A percentile compares a stretch with the other conserved stretches of the same genome.
Evolutionary conservation across 2,329 filamentous ascomycete genomes (phyloP).

Genomic region (Paraphaeosphaeria minitans): DNA sequence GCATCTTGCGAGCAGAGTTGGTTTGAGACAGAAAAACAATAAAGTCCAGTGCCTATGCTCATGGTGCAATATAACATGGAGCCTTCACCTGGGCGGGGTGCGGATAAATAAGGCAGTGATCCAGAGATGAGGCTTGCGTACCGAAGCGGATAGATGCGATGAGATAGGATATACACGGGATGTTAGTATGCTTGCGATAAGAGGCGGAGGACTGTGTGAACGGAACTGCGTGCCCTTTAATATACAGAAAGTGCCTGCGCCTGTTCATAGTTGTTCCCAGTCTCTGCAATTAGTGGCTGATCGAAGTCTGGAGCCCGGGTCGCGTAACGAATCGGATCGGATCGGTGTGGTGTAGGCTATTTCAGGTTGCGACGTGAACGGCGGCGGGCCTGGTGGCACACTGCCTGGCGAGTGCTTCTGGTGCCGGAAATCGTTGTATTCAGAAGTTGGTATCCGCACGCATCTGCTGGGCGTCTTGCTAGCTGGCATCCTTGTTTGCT

Average conservation of each 20-base stretch:
- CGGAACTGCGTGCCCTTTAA: constrained; percentile 1
- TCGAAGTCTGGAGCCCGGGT: neutral
- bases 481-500: constrained; percentile 46
- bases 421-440: constrained; percentile 39
- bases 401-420: constrained; percentile 55
- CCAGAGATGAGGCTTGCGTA: constrained; percentile 5
- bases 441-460: constrained; percentile 49
- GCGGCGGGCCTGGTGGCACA: constrained; percentile 19
- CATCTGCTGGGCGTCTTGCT: constrained; percentile 51
- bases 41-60: neutral
- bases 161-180: constrained; percentile 1
- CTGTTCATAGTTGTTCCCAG: neutral
- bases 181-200: neutral
- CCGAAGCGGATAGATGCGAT: constrained; percentile 2
- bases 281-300: neutral
- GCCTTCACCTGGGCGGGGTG: constrained; percentile 2
- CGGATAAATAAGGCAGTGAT: constrained; percentile 4
- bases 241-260: constrained; percentile 9
- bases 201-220: constrained; percentile 1
- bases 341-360: neutral
- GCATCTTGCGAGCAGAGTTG: neutral
- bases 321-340: too few species aligned
- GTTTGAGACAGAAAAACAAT: neutral
- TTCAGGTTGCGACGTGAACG: constrained; percentile 18
- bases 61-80: constrained; percentile 1